These are phyloP conservation scores for Backusella luteola DNA, from an alignment of 192 early-diverging fungal species.

Conservation along the genomic window DNA sequence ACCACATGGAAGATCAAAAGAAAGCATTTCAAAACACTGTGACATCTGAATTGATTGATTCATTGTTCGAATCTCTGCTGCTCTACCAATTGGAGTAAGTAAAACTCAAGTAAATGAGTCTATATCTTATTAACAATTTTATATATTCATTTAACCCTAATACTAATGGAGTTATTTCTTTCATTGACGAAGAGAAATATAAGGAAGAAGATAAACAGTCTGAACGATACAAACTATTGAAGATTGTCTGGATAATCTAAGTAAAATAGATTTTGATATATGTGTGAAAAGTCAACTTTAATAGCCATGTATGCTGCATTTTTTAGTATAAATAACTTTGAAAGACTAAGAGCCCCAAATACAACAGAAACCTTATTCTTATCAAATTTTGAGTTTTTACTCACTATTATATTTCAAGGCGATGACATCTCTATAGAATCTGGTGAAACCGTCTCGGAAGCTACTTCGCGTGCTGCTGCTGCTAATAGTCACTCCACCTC, in stretches of 20 bases:
- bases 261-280: constrained; percentile 19
- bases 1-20: constrained; percentile 9
- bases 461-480: no score
- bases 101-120: constrained; percentile 14
- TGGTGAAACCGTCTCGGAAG: no score
- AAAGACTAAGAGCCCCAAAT: constrained; percentile 14
- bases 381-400: no score
- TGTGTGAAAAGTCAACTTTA: constrained; percentile 9
- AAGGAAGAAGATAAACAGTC: constrained; percentile 15
- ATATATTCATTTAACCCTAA: constrained; percentile 14
- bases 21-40: constrained; percentile 10
- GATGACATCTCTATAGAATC: no score
- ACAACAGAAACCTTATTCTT: neutral
- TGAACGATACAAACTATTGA: constrained; percentile 8
- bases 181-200: constrained; percentile 13
- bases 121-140: constrained; percentile 11
- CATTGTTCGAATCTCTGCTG: neutral
- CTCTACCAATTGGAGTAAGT: constrained; percentile 14
- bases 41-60: neutral
- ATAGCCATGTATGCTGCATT: neutral
- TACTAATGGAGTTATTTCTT: constrained; percentile 7
- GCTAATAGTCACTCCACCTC: no score
- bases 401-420: no score
- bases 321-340: constrained; percentile 13
- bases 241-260: neutral